Evolutionary conservation across 1,139 yeast species (phyloP).

Genomic region (Magnusiomyces clavatus): DNA sequence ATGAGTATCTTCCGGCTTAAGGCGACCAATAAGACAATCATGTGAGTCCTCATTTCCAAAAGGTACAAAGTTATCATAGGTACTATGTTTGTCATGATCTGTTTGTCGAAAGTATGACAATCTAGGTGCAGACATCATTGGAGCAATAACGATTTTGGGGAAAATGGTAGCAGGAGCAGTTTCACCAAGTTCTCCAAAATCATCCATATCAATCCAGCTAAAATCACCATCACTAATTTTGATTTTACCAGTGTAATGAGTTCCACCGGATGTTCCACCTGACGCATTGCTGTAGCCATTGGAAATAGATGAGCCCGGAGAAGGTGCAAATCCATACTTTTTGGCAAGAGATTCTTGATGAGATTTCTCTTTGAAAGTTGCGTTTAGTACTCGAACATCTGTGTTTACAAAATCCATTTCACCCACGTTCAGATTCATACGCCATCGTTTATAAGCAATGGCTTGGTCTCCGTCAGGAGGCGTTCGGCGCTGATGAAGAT

Average conservation of each 20-base stretch:
- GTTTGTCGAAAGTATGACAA: conserved; percentile 68
- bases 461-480: conserved; percentile 43
- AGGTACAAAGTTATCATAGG: conserved; percentile 40
- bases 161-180: conserved; percentile 35
- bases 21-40: conserved; percentile 51
- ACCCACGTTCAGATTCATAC: conserved; percentile 67
- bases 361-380: conserved; percentile 53
- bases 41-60: conserved; percentile 68
- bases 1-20: conserved; percentile 30
- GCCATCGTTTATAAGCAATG: conserved; percentile 48
- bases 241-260: conserved; percentile 26
- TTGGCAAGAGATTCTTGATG: conserved; percentile 42
- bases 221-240: conserved; percentile 41
- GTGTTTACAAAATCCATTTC: conserved; percentile 64
- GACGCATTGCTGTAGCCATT: conserved; percentile 13
- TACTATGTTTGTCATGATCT: conserved; percentile 36
- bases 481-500: conserved; percentile 79
- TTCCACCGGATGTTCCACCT: conserved; percentile 10
- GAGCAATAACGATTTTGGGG: conserved; percentile 53
- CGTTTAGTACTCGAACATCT: conserved; percentile 66
- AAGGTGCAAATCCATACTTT: conserved; percentile 19
- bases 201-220: conserved; percentile 75
- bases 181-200: conserved; percentile 61
- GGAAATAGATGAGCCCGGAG: conserved; percentile 18
- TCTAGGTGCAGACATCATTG: conserved; percentile 67